phyloP scores from a whole-genome alignment of 345 rosid species.

The Pelargonium nanum region DNA sequence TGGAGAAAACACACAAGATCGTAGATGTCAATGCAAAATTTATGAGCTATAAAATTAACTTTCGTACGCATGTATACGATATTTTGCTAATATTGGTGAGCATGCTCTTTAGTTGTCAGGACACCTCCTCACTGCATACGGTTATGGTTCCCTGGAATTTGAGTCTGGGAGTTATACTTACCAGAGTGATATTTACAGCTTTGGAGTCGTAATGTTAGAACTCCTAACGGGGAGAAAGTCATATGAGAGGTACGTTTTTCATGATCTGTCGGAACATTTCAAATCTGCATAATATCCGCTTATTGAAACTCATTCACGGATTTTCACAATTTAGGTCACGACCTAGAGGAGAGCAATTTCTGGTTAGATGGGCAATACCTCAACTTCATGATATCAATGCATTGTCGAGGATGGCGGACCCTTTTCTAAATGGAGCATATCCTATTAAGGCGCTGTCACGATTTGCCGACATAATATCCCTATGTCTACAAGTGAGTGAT shows the following conservation, averaged over 20 bases:
- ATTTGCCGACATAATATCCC: slow-evolving; percentile 80
- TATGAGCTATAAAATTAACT: not conserved
- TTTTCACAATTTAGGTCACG: slow-evolving; percentile 63
- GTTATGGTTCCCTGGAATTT: slow-evolving; percentile 67
- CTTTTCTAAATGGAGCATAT: slow-evolving; percentile 49
- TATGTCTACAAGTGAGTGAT: slow-evolving; percentile 64
- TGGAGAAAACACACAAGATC: not conserved
- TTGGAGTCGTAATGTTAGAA: slow-evolving; percentile 93
- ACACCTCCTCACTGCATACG: slow-evolving; percentile 21
- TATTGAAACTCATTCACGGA: too few relatives aligned
- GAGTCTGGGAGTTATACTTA: slow-evolving; percentile 71
- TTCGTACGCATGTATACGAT: not conserved
- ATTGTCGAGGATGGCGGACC: slow-evolving; percentile 77
- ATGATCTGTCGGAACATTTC: not conserved
- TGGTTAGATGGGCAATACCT: slow-evolving; percentile 83
- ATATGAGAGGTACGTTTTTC: slow-evolving; percentile 48
- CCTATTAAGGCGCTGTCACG: slow-evolving; percentile 83
- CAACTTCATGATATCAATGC: slow-evolving; percentile 89
- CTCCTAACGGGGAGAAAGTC: slow-evolving; percentile 78
- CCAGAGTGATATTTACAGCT: slow-evolving; percentile 87
- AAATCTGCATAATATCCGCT: too few relatives aligned
- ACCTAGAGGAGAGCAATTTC: slow-evolving; percentile 63
- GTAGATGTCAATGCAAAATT: not conserved
- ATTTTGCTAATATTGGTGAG: slow-evolving; percentile 7
- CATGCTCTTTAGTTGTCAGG: slow-evolving; percentile 36